These are phyloP conservation scores for Phytophthora agathidicida DNA, from an alignment of 352 stramenopile genomes.

Conservation along the genomic window DNA sequence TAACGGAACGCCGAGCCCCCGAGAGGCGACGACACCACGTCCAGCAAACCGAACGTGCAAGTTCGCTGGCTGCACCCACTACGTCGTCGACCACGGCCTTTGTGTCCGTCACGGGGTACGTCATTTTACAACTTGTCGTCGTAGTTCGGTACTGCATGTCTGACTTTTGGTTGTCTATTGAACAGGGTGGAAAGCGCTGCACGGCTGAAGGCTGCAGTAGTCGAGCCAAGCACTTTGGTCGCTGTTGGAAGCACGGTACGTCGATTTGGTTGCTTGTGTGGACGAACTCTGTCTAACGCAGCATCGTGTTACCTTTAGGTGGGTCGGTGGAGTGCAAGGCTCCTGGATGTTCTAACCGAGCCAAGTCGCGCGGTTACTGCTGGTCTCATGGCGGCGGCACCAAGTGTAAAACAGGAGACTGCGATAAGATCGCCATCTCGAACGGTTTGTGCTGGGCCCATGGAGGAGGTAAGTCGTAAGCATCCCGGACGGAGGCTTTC, in stretches of 20 bases:
- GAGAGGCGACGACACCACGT: constrained; percentile 3
- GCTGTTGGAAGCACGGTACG: constrained; percentile 70
- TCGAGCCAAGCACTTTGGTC: constrained; percentile 69
- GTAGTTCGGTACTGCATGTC: neutral
- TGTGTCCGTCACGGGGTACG: constrained; percentile 69
- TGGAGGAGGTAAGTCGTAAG: constrained; percentile 51
- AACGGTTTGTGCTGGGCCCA: constrained; percentile 78
- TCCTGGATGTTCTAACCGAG: constrained; percentile 66
- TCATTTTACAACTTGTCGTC: neutral
- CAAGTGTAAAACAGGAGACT: constrained; percentile 66
- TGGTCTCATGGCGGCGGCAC: constrained; percentile 83
- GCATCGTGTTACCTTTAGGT: constrained; percentile 8
- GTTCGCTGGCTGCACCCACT: constrained; percentile 64
- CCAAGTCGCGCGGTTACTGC: constrained; percentile 79
- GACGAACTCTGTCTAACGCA: neutral
- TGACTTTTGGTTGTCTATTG: neutral
- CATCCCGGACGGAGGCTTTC: neutral
- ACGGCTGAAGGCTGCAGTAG: constrained; percentile 56
- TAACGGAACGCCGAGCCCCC: neutral
- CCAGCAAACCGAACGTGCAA: constrained; percentile 67
- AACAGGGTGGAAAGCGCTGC: constrained; percentile 68
- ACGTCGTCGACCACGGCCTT: constrained; percentile 71
- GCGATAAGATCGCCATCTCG: constrained; percentile 77
- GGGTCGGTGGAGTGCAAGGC: constrained; percentile 73
- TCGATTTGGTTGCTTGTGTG: neutral